These are phyloP conservation scores for Diplodia scrobiculata DNA, from an alignment of 2,329 filamentous ascomycete species.

Conservation along the genomic window DNA sequence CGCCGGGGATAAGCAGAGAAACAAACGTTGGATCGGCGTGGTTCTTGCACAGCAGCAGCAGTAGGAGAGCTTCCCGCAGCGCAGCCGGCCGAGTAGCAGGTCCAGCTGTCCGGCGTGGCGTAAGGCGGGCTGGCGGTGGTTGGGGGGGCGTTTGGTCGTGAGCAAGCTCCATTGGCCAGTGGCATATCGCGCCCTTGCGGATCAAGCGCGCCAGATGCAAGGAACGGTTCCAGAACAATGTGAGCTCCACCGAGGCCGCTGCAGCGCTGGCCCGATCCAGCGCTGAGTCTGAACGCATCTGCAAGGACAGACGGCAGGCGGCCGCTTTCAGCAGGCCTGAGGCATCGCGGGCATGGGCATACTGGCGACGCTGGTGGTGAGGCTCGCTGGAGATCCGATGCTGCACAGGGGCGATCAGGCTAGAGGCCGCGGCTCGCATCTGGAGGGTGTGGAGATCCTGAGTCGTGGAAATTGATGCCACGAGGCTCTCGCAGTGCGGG, in stretches of 20 bases:
- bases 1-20: not conserved
- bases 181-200: slow-evolving; percentile 26
- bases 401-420: slow-evolving; percentile 23
- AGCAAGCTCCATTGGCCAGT: slow-evolving; percentile 15
- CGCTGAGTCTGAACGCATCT: slow-evolving; percentile 17
- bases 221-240: slow-evolving; percentile 30
- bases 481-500: slow-evolving; percentile 15
- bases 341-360: slow-evolving; percentile 5
- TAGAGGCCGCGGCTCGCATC: slow-evolving; percentile 26
- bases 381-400: slow-evolving; percentile 22
- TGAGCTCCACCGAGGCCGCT: slow-evolving; percentile 3
- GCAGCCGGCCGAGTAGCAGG: slow-evolving; percentile 2
- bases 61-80: slow-evolving; percentile 16
- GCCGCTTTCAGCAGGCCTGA: slow-evolving; percentile 15
- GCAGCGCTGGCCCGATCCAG: slow-evolving; percentile 23
- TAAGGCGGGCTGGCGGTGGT: slow-evolving; percentile 16
- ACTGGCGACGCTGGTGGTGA: not conserved
- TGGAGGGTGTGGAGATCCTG: slow-evolving; percentile 24
- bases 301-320: slow-evolving; percentile 18
- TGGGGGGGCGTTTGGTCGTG: slow-evolving; percentile 6
- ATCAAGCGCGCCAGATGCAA: slow-evolving; percentile 25
- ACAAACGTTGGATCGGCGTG: slow-evolving; percentile 20
- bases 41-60: not conserved
- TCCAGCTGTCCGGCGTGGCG: slow-evolving; percentile 22
- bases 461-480: slow-evolving; percentile 29